Evolutionary conservation across 345 rosid genomes (phyloP).

Genomic region (Sapria himalayana): DNA sequence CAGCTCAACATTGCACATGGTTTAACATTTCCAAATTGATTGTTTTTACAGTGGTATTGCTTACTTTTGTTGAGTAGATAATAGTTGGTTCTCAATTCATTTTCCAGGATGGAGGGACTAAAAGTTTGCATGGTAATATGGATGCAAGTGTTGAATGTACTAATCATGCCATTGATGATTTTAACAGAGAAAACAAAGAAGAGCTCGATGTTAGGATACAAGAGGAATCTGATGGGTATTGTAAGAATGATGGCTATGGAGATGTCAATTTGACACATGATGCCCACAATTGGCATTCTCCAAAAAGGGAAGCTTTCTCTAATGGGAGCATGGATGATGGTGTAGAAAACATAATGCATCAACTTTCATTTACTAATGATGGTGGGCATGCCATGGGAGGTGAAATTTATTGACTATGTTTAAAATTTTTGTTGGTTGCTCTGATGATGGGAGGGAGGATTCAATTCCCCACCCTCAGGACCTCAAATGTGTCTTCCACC

Average conservation of each 20-base stretch:
- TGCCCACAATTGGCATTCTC: conserved; percentile 26
- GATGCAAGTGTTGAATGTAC: conserved; percentile 35
- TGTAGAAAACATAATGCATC: conserved; percentile 24
- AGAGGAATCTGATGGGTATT: conserved; percentile 26
- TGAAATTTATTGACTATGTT: conserved; percentile 21
- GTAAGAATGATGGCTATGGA: conserved; percentile 38
- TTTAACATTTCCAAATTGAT: conserved; percentile 10
- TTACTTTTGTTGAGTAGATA: conserved; percentile 8
- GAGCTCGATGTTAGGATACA: conserved; percentile 57
- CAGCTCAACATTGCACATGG: conserved; percentile 55
- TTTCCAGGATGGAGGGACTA: conserved; percentile 53
- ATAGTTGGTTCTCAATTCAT: conserved; percentile 12
- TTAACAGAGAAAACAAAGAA: conserved; percentile 44
- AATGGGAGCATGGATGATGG: conserved; percentile 31
- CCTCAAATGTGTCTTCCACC: too few species aligned
- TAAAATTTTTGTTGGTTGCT: too few species aligned
- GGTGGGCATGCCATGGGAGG: conserved; percentile 50
- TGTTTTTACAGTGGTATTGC: background rate
- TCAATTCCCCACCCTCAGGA: too few species aligned
- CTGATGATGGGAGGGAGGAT: too few species aligned
- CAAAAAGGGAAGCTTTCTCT: conserved; percentile 23
- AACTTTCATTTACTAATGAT: conserved; percentile 34
- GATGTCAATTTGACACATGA: conserved; percentile 36
- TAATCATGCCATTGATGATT: conserved; percentile 34
- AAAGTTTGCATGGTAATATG: conserved; percentile 26